Evolutionary conservation across 495 filamentous ascomycete genomes (phyloP).

Genomic region (Clavariopsis aquatica): DNA sequence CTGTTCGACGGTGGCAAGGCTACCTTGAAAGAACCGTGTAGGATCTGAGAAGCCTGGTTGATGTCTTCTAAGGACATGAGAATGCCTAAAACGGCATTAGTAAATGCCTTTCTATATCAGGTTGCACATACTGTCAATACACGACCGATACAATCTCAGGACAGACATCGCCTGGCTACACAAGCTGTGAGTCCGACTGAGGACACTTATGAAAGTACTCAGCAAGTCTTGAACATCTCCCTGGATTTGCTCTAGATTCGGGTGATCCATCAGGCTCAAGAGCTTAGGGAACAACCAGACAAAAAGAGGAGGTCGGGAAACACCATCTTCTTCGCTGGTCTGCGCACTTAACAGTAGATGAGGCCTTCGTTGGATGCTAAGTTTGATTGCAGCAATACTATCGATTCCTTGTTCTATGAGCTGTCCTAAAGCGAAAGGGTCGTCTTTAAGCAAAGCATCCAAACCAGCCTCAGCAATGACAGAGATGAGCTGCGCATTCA

Average conservation of each 20-base stretch:
- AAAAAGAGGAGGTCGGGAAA: slow-evolving; percentile 61
- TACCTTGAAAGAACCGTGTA: slow-evolving; percentile 5
- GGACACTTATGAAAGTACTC: slow-evolving; percentile 13
- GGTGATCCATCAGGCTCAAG: slow-evolving; percentile 55
- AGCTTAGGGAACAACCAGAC: slow-evolving; percentile 75
- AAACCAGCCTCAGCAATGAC: slow-evolving; percentile 81
- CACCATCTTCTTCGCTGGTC: slow-evolving; percentile 51
- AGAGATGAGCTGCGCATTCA: slow-evolving; percentile 80
- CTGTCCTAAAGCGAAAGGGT: slow-evolving; percentile 59
- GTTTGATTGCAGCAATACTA: slow-evolving; percentile 71
- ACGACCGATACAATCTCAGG: slow-evolving; percentile 32
- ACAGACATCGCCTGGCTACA: slow-evolving; percentile 35
- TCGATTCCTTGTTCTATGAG: slow-evolving; percentile 61
- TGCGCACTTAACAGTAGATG: slow-evolving; percentile 59
- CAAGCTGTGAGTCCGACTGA: slow-evolving; percentile 18
- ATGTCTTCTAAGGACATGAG: slow-evolving; percentile 9
- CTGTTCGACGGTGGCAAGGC: slow-evolving; percentile 38
- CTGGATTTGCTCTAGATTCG: slow-evolving; percentile 28
- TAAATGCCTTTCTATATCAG: background rate
- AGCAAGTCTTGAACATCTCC: slow-evolving; percentile 40
- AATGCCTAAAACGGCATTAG: slow-evolving; percentile 23
- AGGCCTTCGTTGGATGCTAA: slow-evolving; percentile 73
- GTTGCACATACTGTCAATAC: slow-evolving; percentile 40
- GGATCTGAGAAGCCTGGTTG: background rate
- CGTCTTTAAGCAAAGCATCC: slow-evolving; percentile 60